Base-by-base conservation (phyloP, 495 filamentous ascomycete species). In the Penicillium dipodomyicola region DNA sequence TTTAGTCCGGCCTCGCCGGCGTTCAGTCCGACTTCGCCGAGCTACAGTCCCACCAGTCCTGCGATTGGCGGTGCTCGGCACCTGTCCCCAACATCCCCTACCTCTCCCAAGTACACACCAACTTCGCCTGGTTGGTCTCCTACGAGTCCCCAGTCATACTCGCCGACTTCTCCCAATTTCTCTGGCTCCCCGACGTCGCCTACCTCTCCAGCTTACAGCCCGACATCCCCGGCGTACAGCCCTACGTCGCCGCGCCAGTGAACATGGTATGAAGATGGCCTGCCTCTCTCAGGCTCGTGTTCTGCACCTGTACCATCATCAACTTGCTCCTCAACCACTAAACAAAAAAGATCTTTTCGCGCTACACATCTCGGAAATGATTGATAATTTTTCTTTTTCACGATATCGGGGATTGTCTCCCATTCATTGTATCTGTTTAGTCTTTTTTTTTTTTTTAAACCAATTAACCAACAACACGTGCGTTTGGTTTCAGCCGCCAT, bases 91-190 rank as follows among this genome's bases (percentile, higher is more conserved):
- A 88, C 80, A 23, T 90, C 75, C 7, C 79, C 79, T 8, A 87
- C 86, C 0, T 89, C 87, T 46, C 88, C 86, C 7, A 81, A 84
- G 60, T 94, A 90, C 70, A 88, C 84, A 19, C 89, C 89, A 12
- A 87, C 84, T 6, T 89, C 86, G 45, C 89, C 90, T 29, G 82
- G 75, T 27, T 87, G 82, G 75, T 87, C 84, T 54, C 85, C 86
- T 2, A 85, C 83, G 19, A 87, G 84, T 15, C 87, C 86, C 5
- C 81, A 84, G 62, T 82, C 81, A 8, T 91, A 92, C 67, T 90
- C 87, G 41, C 89, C 89, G 8, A 91, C 88, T 37, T 90, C 87
- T 59, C 89, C 89, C 25, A 78, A 80, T 40, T 85, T 89, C 72
- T 76, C 80, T 71, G 79, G 79, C 60, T 84, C 84, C 22, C 82